A percentile compares a stretch with the other conserved stretches of the same genome.
These are phyloP conservation scores for Abrus precatorius DNA, from an alignment of 306 rosid species.

Conservation along the genomic window DNA sequence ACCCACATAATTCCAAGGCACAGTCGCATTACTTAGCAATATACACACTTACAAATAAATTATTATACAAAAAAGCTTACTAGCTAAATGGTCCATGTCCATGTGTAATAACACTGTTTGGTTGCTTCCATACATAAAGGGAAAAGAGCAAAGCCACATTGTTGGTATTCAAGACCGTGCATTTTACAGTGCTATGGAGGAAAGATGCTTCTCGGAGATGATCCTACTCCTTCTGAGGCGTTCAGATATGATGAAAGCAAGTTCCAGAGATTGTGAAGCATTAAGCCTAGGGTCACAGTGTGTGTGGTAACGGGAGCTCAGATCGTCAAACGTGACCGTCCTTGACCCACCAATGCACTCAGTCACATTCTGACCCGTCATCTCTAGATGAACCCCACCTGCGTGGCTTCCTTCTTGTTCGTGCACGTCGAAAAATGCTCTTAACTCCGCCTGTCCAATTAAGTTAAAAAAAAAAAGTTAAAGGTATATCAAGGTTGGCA, in stretches of 20 bases:
- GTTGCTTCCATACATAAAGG: slow-evolving; percentile 7
- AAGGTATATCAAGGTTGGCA: background rate
- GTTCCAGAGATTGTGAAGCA: slow-evolving; percentile 91
- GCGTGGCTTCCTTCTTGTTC: slow-evolving; percentile 93
- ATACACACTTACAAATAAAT: slow-evolving; percentile 51
- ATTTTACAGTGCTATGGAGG: slow-evolving; percentile 51
- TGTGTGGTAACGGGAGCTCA: slow-evolving; percentile 87
- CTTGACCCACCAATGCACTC: slow-evolving; percentile 94
- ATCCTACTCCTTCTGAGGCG: slow-evolving; percentile 77
- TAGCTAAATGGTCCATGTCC: slow-evolving; percentile 29
- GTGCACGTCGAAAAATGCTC: slow-evolving; percentile 87
- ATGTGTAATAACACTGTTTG: background rate
- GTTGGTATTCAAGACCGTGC: background rate
- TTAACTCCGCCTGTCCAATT: slow-evolving; percentile 73
- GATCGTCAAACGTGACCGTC: slow-evolving; percentile 78
- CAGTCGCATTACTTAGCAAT: slow-evolving; percentile 27
- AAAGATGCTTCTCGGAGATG: slow-evolving; percentile 50
- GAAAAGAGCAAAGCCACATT: slow-evolving; percentile 12
- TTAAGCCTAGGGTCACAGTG: slow-evolving; percentile 89
- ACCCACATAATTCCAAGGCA: slow-evolving; percentile 1
- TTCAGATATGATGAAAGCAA: slow-evolving; percentile 83
- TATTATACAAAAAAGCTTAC: slow-evolving; percentile 41
- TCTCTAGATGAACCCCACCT: slow-evolving; percentile 88
- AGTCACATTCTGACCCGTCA: slow-evolving; percentile 93
- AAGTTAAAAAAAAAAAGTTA: background rate